phyloP scores from a whole-genome alignment of 2,329 filamentous ascomycete genomes.

The Colletotrichum chrysophilum region DNA sequence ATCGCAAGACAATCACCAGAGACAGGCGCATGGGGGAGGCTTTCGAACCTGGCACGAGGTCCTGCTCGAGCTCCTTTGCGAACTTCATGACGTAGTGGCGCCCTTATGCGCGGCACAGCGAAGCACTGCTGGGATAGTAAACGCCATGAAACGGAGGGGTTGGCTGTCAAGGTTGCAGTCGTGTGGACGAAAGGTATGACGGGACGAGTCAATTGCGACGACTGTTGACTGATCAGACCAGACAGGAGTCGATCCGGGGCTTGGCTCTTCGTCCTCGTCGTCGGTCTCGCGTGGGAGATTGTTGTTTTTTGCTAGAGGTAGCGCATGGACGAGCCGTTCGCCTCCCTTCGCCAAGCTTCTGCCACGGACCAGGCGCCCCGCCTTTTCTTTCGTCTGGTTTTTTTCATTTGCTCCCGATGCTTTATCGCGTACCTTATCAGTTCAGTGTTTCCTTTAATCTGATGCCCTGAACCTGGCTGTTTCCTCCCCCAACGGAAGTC shows the following conservation, averaged over 20 bases:
- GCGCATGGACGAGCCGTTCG: background rate
- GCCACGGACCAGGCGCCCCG: background rate
- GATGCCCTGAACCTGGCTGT: background rate
- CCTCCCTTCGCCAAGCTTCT: constrained; percentile 6
- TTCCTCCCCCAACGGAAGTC: background rate
- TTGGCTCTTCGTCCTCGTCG: background rate
- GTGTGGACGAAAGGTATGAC: background rate
- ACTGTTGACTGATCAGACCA: background rate
- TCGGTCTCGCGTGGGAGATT: background rate
- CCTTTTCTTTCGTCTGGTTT: constrained; percentile 1
- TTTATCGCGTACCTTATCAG: background rate
- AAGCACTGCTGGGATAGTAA: background rate
- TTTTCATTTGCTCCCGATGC: background rate
- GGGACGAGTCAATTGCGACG: background rate
- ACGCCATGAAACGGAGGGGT: constrained; percentile 4
- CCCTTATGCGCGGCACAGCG: background rate
- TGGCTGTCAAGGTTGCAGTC: background rate
- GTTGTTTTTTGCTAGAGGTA: background rate
- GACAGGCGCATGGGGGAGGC: background rate
- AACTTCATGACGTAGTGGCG: constrained; percentile 62
- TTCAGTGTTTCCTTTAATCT: background rate
- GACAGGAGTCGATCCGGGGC: background rate
- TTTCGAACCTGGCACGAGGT: constrained; percentile 77
- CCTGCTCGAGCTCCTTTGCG: constrained; percentile 81
- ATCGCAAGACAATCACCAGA: background rate